Conservation (phyloP, 2,329 filamentous ascomycete genomes). For the Botryotinia narcissicola region DNA sequence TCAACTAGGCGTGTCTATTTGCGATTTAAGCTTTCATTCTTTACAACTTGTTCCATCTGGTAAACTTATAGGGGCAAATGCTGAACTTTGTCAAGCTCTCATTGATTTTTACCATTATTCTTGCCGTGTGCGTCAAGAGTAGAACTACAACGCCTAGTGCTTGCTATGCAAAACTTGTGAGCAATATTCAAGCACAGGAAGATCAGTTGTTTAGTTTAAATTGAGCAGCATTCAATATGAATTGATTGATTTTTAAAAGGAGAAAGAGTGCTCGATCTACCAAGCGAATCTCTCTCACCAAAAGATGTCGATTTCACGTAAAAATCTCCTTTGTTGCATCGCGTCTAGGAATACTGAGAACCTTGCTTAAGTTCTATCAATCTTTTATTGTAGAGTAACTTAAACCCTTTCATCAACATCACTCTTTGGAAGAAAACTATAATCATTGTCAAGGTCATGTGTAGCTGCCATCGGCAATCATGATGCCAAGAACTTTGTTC, state of each 20-base stretch:
- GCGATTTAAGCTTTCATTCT: background rate
- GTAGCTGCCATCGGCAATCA: background rate
- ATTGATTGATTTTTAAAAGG: background rate
- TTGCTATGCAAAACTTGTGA: background rate
- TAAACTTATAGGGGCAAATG: background rate
- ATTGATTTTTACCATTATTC: background rate
- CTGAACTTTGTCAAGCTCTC: background rate
- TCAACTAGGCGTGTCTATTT: background rate
- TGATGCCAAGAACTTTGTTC: background rate
- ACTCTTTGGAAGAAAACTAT: background rate
- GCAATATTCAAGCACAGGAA: background rate
- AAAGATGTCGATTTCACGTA: background rate
- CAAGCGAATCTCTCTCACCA: background rate
- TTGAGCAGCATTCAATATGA: background rate
- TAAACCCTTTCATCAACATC: background rate
- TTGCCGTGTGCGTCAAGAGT: background rate
- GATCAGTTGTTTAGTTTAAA: background rate
- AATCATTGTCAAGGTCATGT: background rate
- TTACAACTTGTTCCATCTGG: background rate
- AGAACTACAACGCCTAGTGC: background rate
- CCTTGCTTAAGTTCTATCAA: background rate
- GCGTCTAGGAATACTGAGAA: background rate
- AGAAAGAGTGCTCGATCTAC: background rate
- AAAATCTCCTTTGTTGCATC: background rate
- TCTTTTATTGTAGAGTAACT: background rate